phyloP scores from a whole-genome alignment of 78 protist genomes.

The Speleostelium caveatum region DNA sequence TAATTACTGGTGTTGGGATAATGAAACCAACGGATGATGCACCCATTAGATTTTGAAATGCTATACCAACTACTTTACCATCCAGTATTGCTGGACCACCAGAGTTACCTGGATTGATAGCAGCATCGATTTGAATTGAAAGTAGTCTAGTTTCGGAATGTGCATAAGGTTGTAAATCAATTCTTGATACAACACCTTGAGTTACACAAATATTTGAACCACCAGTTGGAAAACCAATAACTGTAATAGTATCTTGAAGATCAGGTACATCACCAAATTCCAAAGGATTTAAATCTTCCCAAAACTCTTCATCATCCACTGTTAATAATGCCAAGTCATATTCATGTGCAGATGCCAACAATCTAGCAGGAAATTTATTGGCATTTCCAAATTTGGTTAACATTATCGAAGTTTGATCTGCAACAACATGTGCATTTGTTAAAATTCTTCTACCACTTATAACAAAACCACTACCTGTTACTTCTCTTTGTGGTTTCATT shows the following conservation, averaged over 20 bases:
- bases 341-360: conserved; percentile 68
- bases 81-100: conserved; percentile 90
- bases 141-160: conserved; percentile 43
- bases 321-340: conserved; percentile 84
- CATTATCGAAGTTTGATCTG: conserved; percentile 78
- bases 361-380: conserved; percentile 58
- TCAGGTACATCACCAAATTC: conserved; percentile 80
- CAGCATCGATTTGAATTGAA: conserved; percentile 90
- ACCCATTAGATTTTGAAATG: conserved; percentile 82
- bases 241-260: conserved; percentile 84
- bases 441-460: conserved; percentile 66
- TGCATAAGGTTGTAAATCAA: conserved; percentile 83
- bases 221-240: conserved; percentile 91
- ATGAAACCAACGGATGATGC: conserved; percentile 84
- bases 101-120: conserved; percentile 90
- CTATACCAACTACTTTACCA: conserved; percentile 87
- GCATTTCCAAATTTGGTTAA: conserved; percentile 86
- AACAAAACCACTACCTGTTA: conserved; percentile 86
- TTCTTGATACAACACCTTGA: conserved; percentile 85
- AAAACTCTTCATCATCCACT: conserved; percentile 77
- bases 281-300: conserved; percentile 66
- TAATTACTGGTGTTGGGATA: conserved; percentile 82
- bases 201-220: conserved; percentile 86
- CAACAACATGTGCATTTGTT: conserved; percentile 90
- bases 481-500: conserved; percentile 67